Percentiles rank a stretch among this genome's conserved stretches.
These are phyloP conservation scores for Gynostemma pentaphyllum DNA, from an alignment of 306 rosid species.

Conservation along the genomic window DNA sequence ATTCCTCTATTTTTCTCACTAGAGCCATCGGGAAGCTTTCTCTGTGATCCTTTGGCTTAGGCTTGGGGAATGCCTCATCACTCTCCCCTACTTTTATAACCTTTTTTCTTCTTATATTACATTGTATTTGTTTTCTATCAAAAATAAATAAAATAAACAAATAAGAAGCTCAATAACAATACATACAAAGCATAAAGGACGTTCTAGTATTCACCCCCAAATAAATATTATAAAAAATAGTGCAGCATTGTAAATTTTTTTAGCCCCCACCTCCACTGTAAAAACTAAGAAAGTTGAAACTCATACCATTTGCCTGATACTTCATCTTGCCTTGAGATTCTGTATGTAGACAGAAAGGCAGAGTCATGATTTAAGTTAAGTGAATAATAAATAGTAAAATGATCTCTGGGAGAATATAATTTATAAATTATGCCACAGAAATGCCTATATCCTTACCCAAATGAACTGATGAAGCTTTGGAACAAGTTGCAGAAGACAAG, in stretches of 20 bases:
- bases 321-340: conserved; percentile 37
- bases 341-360: conserved; percentile 38
- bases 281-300: conserved; percentile 8
- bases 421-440: conserved; percentile 10
- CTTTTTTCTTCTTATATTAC: no score
- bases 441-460: conserved; percentile 34
- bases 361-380: not conserved
- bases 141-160: not conserved
- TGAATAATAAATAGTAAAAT: not conserved
- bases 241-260: not conserved
- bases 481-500: conserved; percentile 33
- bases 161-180: not conserved
- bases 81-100: no score
- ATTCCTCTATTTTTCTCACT: no score
- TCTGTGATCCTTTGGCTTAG: no score
- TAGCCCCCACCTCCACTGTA: not conserved
- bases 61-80: no score
- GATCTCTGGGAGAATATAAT: not conserved
- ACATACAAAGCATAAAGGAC: not conserved
- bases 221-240: not conserved
- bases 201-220: not conserved
- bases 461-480: conserved; percentile 31
- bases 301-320: conserved; percentile 20
- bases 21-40: no score
- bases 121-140: no score